Conservation (phyloP, 176 grass and related monocot genomes). For the Cenchrus americanus region DNA sequence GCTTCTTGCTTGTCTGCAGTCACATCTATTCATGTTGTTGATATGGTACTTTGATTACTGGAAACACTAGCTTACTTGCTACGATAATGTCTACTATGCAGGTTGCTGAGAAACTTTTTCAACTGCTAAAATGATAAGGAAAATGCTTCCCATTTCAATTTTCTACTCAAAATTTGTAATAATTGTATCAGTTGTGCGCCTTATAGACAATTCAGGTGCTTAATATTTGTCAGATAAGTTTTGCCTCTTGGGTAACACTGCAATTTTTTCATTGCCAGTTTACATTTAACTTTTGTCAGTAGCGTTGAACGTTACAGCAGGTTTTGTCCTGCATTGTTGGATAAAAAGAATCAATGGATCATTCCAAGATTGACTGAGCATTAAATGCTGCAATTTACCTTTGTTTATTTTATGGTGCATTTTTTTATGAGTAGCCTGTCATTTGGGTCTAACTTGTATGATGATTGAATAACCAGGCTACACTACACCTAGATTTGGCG, state of each 20-base stretch:
- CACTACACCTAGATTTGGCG: background rate
- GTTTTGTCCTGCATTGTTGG: constrained; percentile 28
- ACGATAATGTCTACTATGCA: constrained; percentile 40
- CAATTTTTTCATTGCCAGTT: constrained; percentile 14
- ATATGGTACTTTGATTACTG: background rate
- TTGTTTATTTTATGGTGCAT: constrained; percentile 1
- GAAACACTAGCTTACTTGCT: constrained; percentile 10
- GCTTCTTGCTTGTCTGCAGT: background rate
- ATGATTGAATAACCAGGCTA: background rate
- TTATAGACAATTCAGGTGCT: constrained; percentile 31
- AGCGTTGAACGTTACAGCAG: background rate
- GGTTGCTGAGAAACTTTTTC: constrained; percentile 89
- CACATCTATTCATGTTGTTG: background rate
- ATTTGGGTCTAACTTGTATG: background rate
- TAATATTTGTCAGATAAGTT: constrained; percentile 48
- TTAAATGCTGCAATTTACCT: background rate
- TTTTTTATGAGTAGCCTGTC: background rate
- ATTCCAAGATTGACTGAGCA: constrained; percentile 31
- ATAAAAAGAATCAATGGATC: constrained; percentile 22
- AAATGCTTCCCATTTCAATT: constrained; percentile 23
- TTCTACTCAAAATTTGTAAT: constrained; percentile 36
- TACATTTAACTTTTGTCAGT: constrained; percentile 28
- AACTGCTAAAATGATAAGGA: constrained; percentile 67
- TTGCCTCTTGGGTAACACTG: constrained; percentile 32
- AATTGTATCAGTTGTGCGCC: constrained; percentile 24